Base-by-base conservation (phyloP, 192 early-diverging fungal genomes). In the Mortierella hygrophila region DNA sequence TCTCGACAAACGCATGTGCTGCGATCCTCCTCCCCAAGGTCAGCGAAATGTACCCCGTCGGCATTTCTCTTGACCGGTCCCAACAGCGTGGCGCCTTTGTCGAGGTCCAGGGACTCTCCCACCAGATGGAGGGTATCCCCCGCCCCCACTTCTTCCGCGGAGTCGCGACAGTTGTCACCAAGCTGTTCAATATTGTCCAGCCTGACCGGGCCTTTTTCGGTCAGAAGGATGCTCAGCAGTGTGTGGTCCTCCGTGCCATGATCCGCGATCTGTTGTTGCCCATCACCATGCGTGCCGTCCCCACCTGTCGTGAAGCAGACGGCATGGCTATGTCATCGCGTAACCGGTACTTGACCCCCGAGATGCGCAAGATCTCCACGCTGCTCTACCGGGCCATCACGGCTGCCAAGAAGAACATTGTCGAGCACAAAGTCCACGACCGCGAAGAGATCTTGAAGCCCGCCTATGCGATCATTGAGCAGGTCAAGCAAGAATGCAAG, bases 221-320 rank as follows among this genome's bases (percentile, higher is more conserved):
- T 0, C 98, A 99, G 87, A 99, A 99, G 88, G 98, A 99, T 82
- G 94, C 93, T 6, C 98, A 99, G 90, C 98, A 99, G 87, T 97
- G 96, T 79, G 93, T 94, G 23, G 94, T 96, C 20, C 75, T 98
- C 35, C 82, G 93, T 2, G 88, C 89, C 42, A 94, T 98, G 94
- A 94, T 97, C n/a, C 85, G 91, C 2, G 98, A 99, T 88, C 88
- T 99, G 68, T 90, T 94, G 72, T 92, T 98, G 70, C 96, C 96
- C 23, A 90, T 95, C 9, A 78, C 90, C 44, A 83, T 99, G 74
- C 90, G 93, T 52, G 91, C 97, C 32, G 92, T 91, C 16, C 90
- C 92, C 15, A 99, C 97, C 1, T 83, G 91, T 7, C 91, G 98
- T 35, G 97, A 97, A 52, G 69, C 71, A 6, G 95, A 96, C 82